Conservation (phyloP, 2,329 filamentous ascomycete species). For the Colletotrichum sansevieriae region DNA sequence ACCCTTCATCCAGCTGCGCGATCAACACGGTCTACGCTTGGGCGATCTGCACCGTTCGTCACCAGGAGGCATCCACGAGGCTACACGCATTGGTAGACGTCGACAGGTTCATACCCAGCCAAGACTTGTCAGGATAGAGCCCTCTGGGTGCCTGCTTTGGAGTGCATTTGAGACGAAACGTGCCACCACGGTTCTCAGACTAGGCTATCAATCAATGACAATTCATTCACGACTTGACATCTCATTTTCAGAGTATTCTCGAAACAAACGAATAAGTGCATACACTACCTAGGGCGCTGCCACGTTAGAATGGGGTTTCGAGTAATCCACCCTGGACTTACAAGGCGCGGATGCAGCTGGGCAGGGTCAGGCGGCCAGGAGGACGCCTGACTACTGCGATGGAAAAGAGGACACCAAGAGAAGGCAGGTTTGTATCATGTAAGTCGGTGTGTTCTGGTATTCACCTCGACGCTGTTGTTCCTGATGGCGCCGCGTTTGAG, state of each 20-base stretch:
- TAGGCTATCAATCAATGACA: slow-evolving; percentile 3
- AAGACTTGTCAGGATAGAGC: background rate
- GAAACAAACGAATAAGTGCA: slow-evolving; percentile 8
- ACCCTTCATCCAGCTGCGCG: slow-evolving; percentile 6
- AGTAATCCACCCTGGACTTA: slow-evolving; percentile 25
- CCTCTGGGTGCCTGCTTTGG: slow-evolving; percentile 21
- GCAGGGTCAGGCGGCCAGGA: slow-evolving; percentile 30
- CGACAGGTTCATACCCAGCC: background rate
- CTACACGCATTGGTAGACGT: background rate
- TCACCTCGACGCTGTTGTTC: slow-evolving; percentile 27
- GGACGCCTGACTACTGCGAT: slow-evolving; percentile 17
- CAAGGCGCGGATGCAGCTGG: slow-evolving; percentile 24
- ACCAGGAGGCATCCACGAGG: slow-evolving; percentile 6
- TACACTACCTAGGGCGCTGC: slow-evolving; percentile 14
- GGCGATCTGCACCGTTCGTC: slow-evolving; percentile 17
- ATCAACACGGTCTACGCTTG: slow-evolving; percentile 4
- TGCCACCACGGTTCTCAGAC: background rate
- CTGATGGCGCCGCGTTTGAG: background rate
- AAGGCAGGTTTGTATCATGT: slow-evolving; percentile 19
- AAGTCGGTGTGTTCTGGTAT: slow-evolving; percentile 31
- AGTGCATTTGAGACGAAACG: background rate
- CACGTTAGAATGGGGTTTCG: slow-evolving; percentile 12
- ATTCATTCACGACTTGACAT: background rate
- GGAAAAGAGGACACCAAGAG: slow-evolving; percentile 18
- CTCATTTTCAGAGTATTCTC: background rate